Percentiles rank a stretch among this genome's conserved stretches.
phyloP scores from a whole-genome alignment of 2,329 filamentous ascomycete genomes.

The Penicillium sp. region DNA sequence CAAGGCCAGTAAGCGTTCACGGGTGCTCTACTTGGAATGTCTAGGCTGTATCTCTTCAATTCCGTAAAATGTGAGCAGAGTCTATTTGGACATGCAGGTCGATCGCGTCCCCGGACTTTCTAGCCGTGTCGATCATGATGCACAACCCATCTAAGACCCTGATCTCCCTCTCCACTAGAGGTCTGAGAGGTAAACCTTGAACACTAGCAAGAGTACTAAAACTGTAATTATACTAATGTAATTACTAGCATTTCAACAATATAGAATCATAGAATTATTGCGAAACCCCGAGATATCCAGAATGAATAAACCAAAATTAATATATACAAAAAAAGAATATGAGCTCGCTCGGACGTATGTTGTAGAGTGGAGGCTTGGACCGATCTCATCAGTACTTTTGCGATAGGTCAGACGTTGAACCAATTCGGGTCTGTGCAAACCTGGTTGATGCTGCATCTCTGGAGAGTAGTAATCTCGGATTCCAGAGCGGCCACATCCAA shows the following conservation, averaged over 20 bases:
- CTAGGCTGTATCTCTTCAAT: conserved; percentile 19
- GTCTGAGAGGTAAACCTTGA: conserved; percentile 1
- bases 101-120: conserved; percentile 12
- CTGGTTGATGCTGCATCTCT: conserved; percentile 20
- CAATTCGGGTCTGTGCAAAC: conserved; percentile 24
- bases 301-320: not conserved
- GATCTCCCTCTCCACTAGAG: conserved; percentile 5
- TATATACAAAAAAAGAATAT: not conserved
- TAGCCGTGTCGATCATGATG: conserved; percentile 7
- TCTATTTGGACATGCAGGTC: conserved; percentile 25
- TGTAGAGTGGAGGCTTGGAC: conserved; percentile 8
- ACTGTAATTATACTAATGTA: not conserved
- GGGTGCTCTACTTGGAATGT: conserved; percentile 19
- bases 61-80: conserved; percentile 29
- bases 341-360: conserved; percentile 10
- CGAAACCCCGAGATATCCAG: not conserved
- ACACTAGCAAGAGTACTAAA: not conserved
- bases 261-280: no score
- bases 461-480: conserved; percentile 9
- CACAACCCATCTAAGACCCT: conserved; percentile 1
- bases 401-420: conserved; percentile 13
- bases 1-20: conserved; percentile 3
- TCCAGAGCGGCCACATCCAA: not conserved
- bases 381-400: conserved; percentile 14
- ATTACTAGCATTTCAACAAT: not conserved